These are phyloP conservation scores for Neurospora intermedia DNA, from an alignment of 495 filamentous ascomycete species.

Conservation along the genomic window DNA sequence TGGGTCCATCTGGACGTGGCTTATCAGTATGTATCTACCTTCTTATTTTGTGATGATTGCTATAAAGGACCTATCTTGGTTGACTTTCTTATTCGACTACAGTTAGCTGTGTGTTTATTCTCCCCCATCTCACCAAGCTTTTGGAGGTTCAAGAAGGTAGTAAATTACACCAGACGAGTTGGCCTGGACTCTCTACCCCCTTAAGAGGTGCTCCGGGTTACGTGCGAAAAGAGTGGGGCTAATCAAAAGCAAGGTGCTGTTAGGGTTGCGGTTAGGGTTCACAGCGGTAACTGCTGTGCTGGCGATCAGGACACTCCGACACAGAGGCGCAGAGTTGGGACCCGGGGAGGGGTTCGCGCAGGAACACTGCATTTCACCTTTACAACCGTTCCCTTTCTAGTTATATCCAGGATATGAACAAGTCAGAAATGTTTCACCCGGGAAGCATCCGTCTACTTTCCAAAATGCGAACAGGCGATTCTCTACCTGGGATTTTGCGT, in stretches of 20 bases:
- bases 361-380: neutral
- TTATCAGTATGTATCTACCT: neutral
- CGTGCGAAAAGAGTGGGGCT: neutral
- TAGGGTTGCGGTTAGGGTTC: neutral
- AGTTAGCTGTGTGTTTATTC: neutral
- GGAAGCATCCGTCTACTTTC: neutral
- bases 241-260: neutral
- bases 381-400: neutral
- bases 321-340: neutral
- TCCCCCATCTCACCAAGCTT: neutral
- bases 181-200: neutral
- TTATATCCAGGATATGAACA: neutral
- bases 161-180: neutral
- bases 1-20: neutral
- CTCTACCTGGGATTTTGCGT: neutral
- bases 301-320: neutral
- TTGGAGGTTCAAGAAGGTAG: neutral
- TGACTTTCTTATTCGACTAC: neutral
- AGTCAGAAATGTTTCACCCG: neutral
- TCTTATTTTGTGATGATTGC: neutral
- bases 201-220: neutral
- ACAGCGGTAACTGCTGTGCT: neutral
- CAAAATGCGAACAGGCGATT: neutral
- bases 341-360: neutral
- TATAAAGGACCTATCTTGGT: neutral